Conservation (phyloP, 2,329 filamentous ascomycete genomes). For the Beauveria scarabaeidicola region DNA sequence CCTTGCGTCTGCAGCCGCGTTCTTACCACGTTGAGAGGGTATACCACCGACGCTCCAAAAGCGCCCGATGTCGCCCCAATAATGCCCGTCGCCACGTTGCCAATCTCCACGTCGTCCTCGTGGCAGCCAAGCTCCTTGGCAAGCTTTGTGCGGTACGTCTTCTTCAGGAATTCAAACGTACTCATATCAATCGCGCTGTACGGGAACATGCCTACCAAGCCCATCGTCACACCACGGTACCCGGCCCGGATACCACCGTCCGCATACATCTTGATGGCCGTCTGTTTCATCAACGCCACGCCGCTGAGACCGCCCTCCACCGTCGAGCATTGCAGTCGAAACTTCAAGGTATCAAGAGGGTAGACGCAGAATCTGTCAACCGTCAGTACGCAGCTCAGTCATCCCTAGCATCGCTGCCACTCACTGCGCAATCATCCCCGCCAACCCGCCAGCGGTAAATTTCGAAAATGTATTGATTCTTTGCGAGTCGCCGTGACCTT, state of each 20-base stretch:
- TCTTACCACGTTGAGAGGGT: conserved; percentile 86
- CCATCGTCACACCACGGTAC: conserved; percentile 90
- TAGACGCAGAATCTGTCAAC: conserved; percentile 73
- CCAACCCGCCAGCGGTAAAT: conserved; percentile 82
- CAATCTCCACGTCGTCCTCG: conserved; percentile 74
- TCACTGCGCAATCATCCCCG: conserved; percentile 88
- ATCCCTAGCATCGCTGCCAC: conserved; percentile 22
- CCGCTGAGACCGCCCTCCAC: conserved; percentile 78
- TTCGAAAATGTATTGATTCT: conserved; percentile 77
- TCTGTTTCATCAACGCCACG: conserved; percentile 72
- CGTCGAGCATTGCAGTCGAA: conserved; percentile 85
- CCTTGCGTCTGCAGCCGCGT: conserved; percentile 92
- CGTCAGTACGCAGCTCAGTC: conserved; percentile 16
- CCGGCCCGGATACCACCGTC: conserved; percentile 66
- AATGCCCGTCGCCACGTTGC: conserved; percentile 74
- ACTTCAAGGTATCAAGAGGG: conserved; percentile 77
- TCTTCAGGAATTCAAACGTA: conserved; percentile 90
- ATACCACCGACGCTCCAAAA: conserved; percentile 86
- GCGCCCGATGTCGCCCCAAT: conserved; percentile 90
- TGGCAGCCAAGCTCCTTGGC: conserved; percentile 61
- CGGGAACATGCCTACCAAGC: conserved; percentile 91
- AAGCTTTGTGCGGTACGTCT: conserved; percentile 59
- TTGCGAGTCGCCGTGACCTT: conserved; percentile 77
- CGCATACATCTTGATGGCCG: conserved; percentile 77
- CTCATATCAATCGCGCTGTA: conserved; percentile 96